Evolutionary conservation across 1,284 basidiomycete genomes (phyloP), one percentile per base, ranked within the genome.

Genomic region (Ceratobasidium sp.): DNA sequence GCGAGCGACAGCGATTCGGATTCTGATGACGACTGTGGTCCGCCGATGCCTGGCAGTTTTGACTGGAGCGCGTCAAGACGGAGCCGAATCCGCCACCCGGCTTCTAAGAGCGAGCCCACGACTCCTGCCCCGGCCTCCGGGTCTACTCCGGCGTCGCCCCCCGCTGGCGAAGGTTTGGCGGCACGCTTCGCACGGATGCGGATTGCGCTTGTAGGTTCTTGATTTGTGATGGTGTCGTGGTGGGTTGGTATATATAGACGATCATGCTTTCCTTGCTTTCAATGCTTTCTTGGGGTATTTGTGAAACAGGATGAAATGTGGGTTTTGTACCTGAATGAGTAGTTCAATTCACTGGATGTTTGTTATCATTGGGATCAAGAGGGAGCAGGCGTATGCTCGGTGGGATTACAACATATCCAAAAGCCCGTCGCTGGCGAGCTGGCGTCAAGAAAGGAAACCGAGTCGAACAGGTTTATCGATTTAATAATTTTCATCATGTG

Each of bases 151-250:
- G 28, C 56, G 9, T 56, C 56, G 5, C 44, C 54, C 7, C 56
- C 67, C 8, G 44, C 56, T 6, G 16, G 30, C 11, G 67, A 71
- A 16, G 67, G 67, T 25, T 18, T 71, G 18, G 28, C 67, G 4
- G 67, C 67, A 1, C 42, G 58, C 8, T 36, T 71, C 21, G 67
- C 58, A 2, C 25, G 67, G 3, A 60, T 71, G 56, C 67, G 67
- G 11, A 49, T 71, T 30, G 54, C 67, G 16, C 48, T 71, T 18
- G 67, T 71, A 4, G 67, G 67, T 8, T 71, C 54, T n/a, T 63
- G 28, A 63, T 49, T 16, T 2, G 23, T 11, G 12, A 4, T 49
- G 12, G 44, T 3, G 42, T 21, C 33, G 14, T 14, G 25, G 38
- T 51, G n/a, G 16, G 2, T 21, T 53, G 46, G 46, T 48, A 21